These are phyloP conservation scores for Naganishia antarctica DNA, from an alignment of 768 basidiomycete species.

Conservation along the genomic window DNA sequence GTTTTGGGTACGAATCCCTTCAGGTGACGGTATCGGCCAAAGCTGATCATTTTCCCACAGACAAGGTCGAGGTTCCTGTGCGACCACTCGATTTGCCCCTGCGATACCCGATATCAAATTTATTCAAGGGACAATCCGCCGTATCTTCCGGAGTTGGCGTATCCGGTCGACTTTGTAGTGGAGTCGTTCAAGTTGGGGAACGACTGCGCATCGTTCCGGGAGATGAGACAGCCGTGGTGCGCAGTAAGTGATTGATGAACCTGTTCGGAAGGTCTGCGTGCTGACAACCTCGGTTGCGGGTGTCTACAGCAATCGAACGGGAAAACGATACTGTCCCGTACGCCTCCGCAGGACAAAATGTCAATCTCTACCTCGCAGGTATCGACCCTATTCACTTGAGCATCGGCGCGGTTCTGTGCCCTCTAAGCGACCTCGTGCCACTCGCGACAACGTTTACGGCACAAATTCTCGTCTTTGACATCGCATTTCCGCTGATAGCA, in stretches of 20 bases:
- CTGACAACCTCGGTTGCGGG: background rate
- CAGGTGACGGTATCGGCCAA: background rate
- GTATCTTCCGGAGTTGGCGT: constrained; percentile 64
- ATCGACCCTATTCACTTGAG: constrained; percentile 81
- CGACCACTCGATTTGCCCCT: constrained; percentile 72
- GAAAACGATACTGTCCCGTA: constrained; percentile 74
- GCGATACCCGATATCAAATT: constrained; percentile 86
- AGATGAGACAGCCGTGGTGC: constrained; percentile 79
- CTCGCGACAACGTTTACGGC: constrained; percentile 73
- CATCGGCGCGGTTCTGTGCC: constrained; percentile 85
- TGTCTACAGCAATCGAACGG: constrained; percentile 67
- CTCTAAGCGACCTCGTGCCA: constrained; percentile 64
- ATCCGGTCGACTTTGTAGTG: constrained; percentile 76
- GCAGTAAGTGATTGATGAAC: constrained; percentile 46
- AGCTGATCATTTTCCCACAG: constrained; percentile 50
- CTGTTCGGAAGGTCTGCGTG: background rate
- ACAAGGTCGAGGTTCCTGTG: constrained; percentile 71
- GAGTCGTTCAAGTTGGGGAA: constrained; percentile 89
- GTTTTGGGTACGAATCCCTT: constrained; percentile 60
- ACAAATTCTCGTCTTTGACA: constrained; percentile 88
- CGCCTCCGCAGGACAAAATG: constrained; percentile 85
- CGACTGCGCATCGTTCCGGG: constrained; percentile 79
- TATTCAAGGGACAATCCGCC: constrained; percentile 82
- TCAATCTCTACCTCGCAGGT: constrained; percentile 72
- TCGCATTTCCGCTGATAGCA: constrained; percentile 77